Percentiles rank a stretch among this genome's conserved stretches.
These are phyloP conservation scores for Austroboletus festivus DNA, from an alignment of 768 basidiomycete species.

Conservation along the genomic window DNA sequence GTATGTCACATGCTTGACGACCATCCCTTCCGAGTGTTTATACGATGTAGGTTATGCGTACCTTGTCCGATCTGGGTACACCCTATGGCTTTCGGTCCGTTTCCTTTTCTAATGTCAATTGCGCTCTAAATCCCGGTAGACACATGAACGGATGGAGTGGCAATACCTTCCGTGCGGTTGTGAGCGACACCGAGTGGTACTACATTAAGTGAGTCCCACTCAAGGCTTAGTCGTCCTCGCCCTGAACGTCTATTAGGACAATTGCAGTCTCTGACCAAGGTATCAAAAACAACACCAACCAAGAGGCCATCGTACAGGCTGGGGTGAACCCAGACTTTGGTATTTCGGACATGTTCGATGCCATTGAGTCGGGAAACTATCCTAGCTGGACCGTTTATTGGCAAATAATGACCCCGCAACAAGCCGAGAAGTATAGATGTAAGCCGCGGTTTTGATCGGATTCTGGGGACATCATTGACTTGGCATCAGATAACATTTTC, in stretches of 20 bases:
- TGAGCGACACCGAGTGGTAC: slow-evolving; percentile 45
- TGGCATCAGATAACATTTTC: slow-evolving; percentile 42
- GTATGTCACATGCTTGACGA: slow-evolving; percentile 1
- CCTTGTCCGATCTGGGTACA: slow-evolving; percentile 55
- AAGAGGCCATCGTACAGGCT: slow-evolving; percentile 34
- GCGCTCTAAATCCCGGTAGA: slow-evolving; percentile 11
- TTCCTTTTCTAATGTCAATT: background rate
- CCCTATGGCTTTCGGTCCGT: slow-evolving; percentile 43
- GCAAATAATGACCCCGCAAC: slow-evolving; percentile 49
- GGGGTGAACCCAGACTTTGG: slow-evolving; percentile 52
- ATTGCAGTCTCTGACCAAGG: slow-evolving; percentile 32
- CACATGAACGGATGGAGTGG: slow-evolving; percentile 51
- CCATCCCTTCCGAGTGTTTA: background rate
- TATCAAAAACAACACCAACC: slow-evolving; percentile 38
- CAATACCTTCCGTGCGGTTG: slow-evolving; percentile 46
- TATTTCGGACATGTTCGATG: slow-evolving; percentile 50
- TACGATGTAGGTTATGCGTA: slow-evolving; percentile 39
- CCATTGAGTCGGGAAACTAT: slow-evolving; percentile 50
- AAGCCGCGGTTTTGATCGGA: slow-evolving; percentile 2
- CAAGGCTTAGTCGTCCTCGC: background rate
- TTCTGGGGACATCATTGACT: background rate
- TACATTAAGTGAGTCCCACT: slow-evolving; percentile 47
- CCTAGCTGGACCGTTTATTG: slow-evolving; percentile 59
- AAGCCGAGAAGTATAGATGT: slow-evolving; percentile 48
- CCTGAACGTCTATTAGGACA: slow-evolving; percentile 16